Conservation (phyloP, 441 rosid species). For the Brassica balearica region DNA sequence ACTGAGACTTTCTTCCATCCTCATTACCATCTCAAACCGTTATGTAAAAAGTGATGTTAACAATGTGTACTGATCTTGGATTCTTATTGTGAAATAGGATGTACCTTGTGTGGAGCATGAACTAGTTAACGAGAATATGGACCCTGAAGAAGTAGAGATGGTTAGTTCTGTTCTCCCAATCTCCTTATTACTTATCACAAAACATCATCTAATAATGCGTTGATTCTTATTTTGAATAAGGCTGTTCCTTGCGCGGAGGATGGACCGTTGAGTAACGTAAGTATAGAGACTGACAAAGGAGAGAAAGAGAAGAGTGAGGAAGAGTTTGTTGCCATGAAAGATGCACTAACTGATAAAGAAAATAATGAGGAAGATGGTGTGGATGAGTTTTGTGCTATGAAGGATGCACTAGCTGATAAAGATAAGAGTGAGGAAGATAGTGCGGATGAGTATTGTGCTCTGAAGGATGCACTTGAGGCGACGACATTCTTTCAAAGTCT, state of each 20-base stretch:
- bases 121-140: not conserved
- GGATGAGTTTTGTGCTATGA: not conserved
- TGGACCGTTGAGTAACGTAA: not conserved
- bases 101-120: not conserved
- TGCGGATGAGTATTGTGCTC: not conserved
- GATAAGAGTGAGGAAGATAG: not conserved
- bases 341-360: not conserved
- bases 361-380: slow-evolving; percentile 17
- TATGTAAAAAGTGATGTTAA: not conserved
- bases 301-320: slow-evolving; percentile 12
- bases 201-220: too few species aligned
- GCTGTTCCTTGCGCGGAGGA: not conserved
- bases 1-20: not conserved
- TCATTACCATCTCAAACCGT: not conserved
- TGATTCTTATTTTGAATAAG: slow-evolving; percentile 12
- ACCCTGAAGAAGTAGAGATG: not conserved
- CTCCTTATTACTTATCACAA: not conserved
- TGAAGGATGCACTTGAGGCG: slow-evolving; percentile 20
- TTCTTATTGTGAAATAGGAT: not conserved
- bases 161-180: not conserved
- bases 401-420: not conserved
- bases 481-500: not conserved
- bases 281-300: not conserved
- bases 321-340: not conserved
- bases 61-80: not conserved